These are phyloP conservation scores for Colletotrichum truncatum DNA, from an alignment of 2,329 filamentous ascomycete genomes.

Conservation along the genomic window DNA sequence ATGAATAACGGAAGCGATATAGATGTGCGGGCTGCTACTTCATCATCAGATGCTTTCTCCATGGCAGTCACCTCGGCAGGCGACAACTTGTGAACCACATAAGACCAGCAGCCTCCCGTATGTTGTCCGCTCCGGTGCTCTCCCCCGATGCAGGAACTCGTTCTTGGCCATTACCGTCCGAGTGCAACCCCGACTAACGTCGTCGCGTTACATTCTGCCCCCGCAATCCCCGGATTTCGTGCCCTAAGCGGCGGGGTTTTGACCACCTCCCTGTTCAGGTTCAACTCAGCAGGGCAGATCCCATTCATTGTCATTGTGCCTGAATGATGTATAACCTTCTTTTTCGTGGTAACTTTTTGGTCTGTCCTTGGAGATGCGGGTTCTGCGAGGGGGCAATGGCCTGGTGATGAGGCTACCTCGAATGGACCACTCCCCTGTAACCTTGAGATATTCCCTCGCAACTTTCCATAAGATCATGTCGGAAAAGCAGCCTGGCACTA, in stretches of 20 bases:
- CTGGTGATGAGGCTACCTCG: not conserved
- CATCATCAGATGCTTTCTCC: constrained; percentile 2
- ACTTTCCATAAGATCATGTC: not conserved
- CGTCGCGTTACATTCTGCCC: not conserved
- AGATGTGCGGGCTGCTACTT: no score
- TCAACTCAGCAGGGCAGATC: not conserved
- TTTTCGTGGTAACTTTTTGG: not conserved
- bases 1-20: no score
- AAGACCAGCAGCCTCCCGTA: not conserved
- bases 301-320: not conserved
- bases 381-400: not conserved
- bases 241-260: not conserved
- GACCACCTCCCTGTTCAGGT: not conserved
- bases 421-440: not conserved
- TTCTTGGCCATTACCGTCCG: constrained; percentile 11
- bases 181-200: constrained; percentile 7
- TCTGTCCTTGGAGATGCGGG: not conserved
- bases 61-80: not conserved
- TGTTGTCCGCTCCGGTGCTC: not conserved
- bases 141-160: constrained; percentile 21
- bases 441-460: not conserved
- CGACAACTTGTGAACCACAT: not conserved
- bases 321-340: not conserved
- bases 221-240: constrained; percentile 24
- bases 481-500: not conserved